Evolutionary conservation across 768 basidiomycete species (phyloP).

Genomic region (Phallus indusiatus): DNA sequence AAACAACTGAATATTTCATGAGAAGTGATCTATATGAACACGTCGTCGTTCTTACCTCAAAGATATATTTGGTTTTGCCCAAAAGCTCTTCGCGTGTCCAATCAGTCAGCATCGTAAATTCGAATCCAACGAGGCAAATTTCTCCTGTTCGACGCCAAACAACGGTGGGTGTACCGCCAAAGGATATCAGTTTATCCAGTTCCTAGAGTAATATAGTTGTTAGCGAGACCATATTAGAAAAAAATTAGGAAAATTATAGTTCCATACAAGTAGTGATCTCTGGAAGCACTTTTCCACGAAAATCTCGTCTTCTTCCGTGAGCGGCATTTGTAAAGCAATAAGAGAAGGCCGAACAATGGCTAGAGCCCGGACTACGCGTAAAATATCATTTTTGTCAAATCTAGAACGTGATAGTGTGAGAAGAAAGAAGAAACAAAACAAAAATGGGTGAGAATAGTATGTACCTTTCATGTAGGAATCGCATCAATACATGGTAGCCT

Average conservation of each 20-base stretch:
- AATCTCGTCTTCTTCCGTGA: conserved; percentile 91
- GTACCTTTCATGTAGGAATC: conserved; percentile 58
- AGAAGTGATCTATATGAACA: background rate
- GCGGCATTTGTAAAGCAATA: conserved; percentile 95
- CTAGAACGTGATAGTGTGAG: conserved; percentile 33
- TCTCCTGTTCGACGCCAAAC: conserved; percentile 98
- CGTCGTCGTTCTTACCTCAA: conserved; percentile 25
- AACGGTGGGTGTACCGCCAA: conserved; percentile 93
- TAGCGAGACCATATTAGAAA: conserved; percentile 7
- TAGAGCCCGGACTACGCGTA: conserved; percentile 88
- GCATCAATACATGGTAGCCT: conserved; percentile 95
- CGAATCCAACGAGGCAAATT: conserved; percentile 92
- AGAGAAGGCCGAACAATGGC: conserved; percentile 95
- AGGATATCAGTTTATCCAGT: conserved; percentile 93
- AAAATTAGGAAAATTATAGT: background rate
- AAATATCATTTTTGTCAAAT: conserved; percentile 93
- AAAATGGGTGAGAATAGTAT: conserved; percentile 26
- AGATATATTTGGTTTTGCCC: conserved; percentile 42
- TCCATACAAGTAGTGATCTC: conserved; percentile 72
- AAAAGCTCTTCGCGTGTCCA: conserved; percentile 81
- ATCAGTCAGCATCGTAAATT: conserved; percentile 90
- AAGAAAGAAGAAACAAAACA: background rate
- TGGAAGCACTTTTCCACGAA: conserved; percentile 97
- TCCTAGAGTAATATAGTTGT: conserved; percentile 45
- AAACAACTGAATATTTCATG: conserved; percentile 52